Base-by-base conservation (phyloP, 768 basidiomycete genomes). In the Scleroderma bovista region DNA sequence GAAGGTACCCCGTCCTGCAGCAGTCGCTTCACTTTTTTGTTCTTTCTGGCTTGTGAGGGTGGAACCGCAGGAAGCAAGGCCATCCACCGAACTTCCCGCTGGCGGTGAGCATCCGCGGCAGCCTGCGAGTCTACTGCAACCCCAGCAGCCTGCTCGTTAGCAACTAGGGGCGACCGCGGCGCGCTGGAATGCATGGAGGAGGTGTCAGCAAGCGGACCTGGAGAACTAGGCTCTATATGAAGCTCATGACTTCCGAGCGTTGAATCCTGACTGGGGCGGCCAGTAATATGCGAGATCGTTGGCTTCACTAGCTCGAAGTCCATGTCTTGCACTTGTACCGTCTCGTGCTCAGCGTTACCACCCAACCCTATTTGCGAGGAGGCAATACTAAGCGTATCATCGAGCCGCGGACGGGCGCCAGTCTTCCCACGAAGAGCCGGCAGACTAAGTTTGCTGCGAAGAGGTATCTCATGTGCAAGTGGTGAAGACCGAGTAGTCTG, bases 301-400 rank as follows among this genome's bases (percentile, higher is more conserved):
- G 88, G 88, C 20, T 78, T 73, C 31, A 91, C 74, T 13, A 90
- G 76, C 67, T 89, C 85, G 55, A 92, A 91, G 56, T 90, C 88
- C 74, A 83, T 84, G 60, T 90, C 84, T 60, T 86, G 71, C 8
- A 90, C 84, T 48, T 91, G 88, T 6, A 89, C 74, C 2, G 78
- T 80, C 56, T 86, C 79, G 36, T 72, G 69, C 73, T 64, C 67
- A 46, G 52, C 55, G 10, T 66, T 67, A 0, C 17, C 39, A 5
- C 53, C 39, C 13, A 66, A 43, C 41, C 62, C 65, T n/a, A 15
- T 26, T 8, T 33, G 44, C 22, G 51, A 45, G 20, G 53, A 52
- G 24, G 55, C 44, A 39, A 61, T 57, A 42, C 65, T 72, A 19
- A 48, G 42, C 11, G 59, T 57, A 12, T 68, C 65, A 33, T 71